Evolutionary conservation across 2,329 filamentous ascomycete species (phyloP), one percentile per base, ranked within the genome.

Genomic region (Trichoderma hamatum): DNA sequence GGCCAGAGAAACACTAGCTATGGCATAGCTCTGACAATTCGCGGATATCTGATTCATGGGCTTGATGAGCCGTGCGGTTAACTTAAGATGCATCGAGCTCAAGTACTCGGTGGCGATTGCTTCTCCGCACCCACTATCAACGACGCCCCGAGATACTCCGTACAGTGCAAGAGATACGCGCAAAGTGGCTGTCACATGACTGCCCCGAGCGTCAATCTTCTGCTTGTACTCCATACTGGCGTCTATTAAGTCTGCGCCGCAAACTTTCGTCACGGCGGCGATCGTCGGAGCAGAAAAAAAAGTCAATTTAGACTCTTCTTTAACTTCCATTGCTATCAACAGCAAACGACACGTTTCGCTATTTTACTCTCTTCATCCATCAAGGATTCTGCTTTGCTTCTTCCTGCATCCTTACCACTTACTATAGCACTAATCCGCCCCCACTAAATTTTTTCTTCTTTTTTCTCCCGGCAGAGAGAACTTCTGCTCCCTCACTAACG

Each of bases 401-500:
- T 34, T 30, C 32, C 56, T 51, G 55, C 68, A 69, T 58, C 60
- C 55, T 49, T 51, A 69, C 46, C 59, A 67, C 24, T 54, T 24
- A 51, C 39, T 3, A 67, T 59, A 59, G n/a, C n/a, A 58, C 39
- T 30, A 11, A 11, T 43, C 19, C 28, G 28, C 30, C 64, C 64
- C 64, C 64, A 67, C 64, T 59, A 21, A 36, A 26, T 58, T 59
- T 66, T 67, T 51, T 26, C 32, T 67, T 39, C 60, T 34, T 63
- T 63, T 59, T 67, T 73, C 71, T 75, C 69, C 72, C 32, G 28
- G 46, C 61, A 64, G 49, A 64, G 39, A 52, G 39, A 54, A 39
- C 36, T 73, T 73, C 73, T 74, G 73, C 74, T 72, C 67, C 65
- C 64, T 72, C 71, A 64, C 49, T 59, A 68, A 72, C 70, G 67